Conservation (phyloP, 495 filamentous ascomycete genomes). For the Pyronema domesticum region DNA sequence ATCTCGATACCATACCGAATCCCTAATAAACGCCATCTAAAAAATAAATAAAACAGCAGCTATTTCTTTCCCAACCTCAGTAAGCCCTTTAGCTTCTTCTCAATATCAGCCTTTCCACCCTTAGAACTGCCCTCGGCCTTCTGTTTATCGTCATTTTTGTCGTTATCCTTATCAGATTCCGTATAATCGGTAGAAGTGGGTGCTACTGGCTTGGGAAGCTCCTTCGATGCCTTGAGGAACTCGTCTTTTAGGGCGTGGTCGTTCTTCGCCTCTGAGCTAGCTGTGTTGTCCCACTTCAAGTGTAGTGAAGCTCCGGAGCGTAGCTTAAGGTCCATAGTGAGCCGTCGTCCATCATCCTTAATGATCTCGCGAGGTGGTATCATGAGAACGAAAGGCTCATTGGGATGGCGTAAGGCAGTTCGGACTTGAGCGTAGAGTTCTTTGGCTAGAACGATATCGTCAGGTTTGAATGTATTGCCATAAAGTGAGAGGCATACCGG, state of each 20-base stretch:
- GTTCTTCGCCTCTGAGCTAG: constrained; percentile 30
- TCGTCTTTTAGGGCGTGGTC: constrained; percentile 43
- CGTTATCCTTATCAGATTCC: constrained; percentile 30
- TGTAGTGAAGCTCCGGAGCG: constrained; percentile 53
- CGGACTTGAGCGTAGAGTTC: constrained; percentile 22
- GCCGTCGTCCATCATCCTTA: constrained; percentile 33
- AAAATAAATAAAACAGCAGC: background rate
- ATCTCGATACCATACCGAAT: too few species aligned
- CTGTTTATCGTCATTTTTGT: constrained; percentile 23
- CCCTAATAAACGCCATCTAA: constrained; percentile 2
- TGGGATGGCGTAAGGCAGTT: constrained; percentile 22
- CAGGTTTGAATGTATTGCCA: background rate
- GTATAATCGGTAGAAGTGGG: constrained; percentile 14
- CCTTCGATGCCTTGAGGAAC: constrained; percentile 46
- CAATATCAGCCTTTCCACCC: constrained; percentile 4
- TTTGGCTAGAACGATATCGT: constrained; percentile 25
- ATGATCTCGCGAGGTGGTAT: constrained; percentile 25
- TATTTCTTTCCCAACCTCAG: constrained; percentile 30
- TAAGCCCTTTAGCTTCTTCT: constrained; percentile 25
- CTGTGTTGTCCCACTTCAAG: constrained; percentile 53
- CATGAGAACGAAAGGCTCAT: constrained; percentile 35
- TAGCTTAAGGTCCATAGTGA: constrained; percentile 58
- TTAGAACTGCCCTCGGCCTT: constrained; percentile 9
- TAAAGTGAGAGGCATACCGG: constrained; percentile 1
- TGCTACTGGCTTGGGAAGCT: constrained; percentile 35